Conservation (phyloP, 768 basidiomycete species). For the Tephrocybe sp. region DNA sequence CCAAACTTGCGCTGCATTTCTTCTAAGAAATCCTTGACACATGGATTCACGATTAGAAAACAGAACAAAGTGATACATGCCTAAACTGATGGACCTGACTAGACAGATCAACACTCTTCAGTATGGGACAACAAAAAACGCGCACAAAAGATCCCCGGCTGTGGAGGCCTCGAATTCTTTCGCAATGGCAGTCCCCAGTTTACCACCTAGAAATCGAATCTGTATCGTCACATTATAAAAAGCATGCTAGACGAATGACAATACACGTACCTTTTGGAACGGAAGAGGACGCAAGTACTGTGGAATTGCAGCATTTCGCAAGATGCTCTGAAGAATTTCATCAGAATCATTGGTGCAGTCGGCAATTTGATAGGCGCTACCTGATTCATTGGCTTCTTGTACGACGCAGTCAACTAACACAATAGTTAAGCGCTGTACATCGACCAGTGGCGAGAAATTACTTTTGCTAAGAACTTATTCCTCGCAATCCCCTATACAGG, state of each 20-base stretch:
- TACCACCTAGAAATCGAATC: constrained; percentile 96
- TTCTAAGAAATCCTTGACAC: constrained; percentile 38
- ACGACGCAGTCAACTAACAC: constrained; percentile 81
- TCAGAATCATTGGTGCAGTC: not conserved
- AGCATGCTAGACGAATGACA: too few relatives aligned
- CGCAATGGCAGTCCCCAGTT: constrained; percentile 85
- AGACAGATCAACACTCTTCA: not conserved
- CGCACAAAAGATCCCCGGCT: constrained; percentile 88
- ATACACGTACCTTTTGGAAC: constrained; percentile 77
- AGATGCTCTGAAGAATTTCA: constrained; percentile 59
- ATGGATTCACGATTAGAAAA: too few relatives aligned
- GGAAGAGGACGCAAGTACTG: constrained; percentile 79
- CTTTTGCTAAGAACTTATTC: constrained; percentile 96
- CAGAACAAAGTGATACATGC: constrained; percentile 29
- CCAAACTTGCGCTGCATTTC: constrained; percentile 83
- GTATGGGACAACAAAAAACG: constrained; percentile 8
- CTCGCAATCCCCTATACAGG: constrained; percentile 74
- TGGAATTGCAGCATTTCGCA: constrained; percentile 82
- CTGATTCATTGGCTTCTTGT: constrained; percentile 88
- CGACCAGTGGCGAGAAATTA: constrained; percentile 25
- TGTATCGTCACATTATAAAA: constrained; percentile 34
- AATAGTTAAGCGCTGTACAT: constrained; percentile 5
- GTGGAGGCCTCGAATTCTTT: constrained; percentile 87
- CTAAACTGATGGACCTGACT: constrained; percentile 54
- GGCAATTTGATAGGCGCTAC: constrained; percentile 33